phyloP scores from a whole-genome alignment of 2,329 filamentous ascomycete genomes.

The Elsinoe batatas region DNA sequence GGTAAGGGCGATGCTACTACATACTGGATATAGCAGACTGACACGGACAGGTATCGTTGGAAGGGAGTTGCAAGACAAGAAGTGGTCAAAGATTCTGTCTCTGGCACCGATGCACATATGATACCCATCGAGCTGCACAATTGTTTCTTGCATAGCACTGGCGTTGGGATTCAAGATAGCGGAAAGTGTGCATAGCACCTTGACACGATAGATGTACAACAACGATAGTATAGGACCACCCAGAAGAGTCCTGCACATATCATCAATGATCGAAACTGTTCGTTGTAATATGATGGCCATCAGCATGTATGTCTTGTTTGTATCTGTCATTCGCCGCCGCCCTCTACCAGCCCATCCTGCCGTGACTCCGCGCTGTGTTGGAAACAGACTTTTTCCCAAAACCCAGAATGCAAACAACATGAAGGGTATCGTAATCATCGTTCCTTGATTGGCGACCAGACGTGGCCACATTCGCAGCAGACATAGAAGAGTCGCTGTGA shows the following conservation, averaged over 20 bases:
- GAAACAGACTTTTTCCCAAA: neutral
- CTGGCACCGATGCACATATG: conserved; percentile 78
- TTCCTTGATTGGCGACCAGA: conserved; percentile 13
- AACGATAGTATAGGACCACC: neutral
- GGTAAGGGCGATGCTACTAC: conserved; percentile 36
- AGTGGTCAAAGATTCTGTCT: conserved; percentile 97
- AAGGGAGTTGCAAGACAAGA: conserved; percentile 75
- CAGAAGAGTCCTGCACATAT: neutral
- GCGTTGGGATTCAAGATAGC: neutral
- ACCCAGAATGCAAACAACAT: neutral
- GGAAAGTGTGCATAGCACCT: neutral
- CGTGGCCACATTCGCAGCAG: conserved; percentile 64
- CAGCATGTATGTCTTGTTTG: neutral
- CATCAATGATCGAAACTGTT: neutral
- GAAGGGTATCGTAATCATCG: conserved; percentile 7
- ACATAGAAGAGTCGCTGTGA: conserved; percentile 50
- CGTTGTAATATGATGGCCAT: too few relatives aligned
- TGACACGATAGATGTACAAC: conserved; percentile 8
- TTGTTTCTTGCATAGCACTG: conserved; percentile 15
- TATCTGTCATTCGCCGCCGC: neutral
- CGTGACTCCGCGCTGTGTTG: conserved; percentile 6
- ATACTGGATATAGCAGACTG: neutral
- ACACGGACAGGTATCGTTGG: conserved; percentile 62
- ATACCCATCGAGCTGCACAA: conserved; percentile 13
- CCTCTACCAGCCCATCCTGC: neutral